Conservation (phyloP, 2,329 filamentous ascomycete species). For the Cryphonectria parasitica region DNA sequence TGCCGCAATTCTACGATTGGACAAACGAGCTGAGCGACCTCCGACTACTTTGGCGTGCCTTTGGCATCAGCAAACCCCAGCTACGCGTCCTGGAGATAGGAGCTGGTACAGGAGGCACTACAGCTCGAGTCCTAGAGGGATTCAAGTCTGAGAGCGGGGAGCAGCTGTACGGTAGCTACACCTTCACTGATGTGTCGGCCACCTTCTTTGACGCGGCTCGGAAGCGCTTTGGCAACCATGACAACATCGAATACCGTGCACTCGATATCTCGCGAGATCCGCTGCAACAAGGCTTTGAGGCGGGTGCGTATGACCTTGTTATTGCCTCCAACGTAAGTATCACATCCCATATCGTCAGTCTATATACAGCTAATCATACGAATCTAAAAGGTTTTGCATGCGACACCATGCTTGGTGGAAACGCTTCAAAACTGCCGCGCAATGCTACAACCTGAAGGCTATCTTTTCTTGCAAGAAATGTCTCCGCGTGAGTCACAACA, state of each 20-base stretch:
- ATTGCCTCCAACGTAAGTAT: neutral
- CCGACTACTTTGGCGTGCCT: neutral
- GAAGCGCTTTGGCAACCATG: neutral
- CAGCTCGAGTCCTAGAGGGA: neutral
- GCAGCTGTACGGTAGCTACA: conserved; percentile 1
- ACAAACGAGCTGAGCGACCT: neutral
- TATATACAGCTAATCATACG: neutral
- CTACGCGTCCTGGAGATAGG: neutral
- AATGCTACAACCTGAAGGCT: neutral
- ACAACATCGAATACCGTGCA: neutral
- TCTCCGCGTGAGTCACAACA: neutral
- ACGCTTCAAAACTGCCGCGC: neutral
- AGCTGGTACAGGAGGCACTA: neutral
- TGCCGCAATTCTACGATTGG: neutral
- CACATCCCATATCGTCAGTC: neutral
- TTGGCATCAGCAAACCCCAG: neutral
- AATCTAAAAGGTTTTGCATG: neutral
- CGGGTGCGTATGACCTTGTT: neutral
- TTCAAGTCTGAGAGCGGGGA: neutral
- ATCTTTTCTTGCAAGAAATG: conserved; percentile 1
- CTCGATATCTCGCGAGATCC: neutral
- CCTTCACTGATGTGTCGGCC: conserved; percentile 21
- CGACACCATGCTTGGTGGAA: neutral
- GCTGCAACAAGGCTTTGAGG: neutral
- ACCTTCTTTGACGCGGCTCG: conserved; percentile 13